Evolutionary conservation across 768 basidiomycete genomes (phyloP).

Genomic region (Amanita inopinata): DNA sequence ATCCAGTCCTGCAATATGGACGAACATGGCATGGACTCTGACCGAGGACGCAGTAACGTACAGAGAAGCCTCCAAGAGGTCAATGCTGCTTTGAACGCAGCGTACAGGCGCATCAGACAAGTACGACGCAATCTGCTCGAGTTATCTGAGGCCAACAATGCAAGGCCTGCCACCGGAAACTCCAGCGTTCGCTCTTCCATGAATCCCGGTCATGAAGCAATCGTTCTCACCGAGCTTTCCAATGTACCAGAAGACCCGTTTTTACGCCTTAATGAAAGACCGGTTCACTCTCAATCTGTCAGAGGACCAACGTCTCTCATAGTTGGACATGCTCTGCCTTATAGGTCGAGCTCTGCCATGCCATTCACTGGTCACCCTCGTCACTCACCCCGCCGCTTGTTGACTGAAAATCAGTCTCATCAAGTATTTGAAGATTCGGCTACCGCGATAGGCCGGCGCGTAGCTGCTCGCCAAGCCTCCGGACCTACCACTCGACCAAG

Average conservation of each 20-base stretch:
- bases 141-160: constrained; percentile 24
- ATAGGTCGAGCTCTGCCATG: too few species aligned
- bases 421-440: constrained; percentile 25
- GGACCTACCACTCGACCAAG: constrained; percentile 13
- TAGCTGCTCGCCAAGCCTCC: constrained; percentile 29
- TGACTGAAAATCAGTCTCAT: constrained; percentile 17
- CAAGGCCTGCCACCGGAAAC: constrained; percentile 11
- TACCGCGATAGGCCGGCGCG: constrained; percentile 29
- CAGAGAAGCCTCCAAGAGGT: not conserved
- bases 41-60: not conserved
- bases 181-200: constrained; percentile 19
- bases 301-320: too few species aligned
- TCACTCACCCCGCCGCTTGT: constrained; percentile 17
- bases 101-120: constrained; percentile 41
- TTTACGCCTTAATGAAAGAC: not conserved
- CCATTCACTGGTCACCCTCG: too few species aligned
- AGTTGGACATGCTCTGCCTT: too few species aligned
- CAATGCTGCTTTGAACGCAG: too few species aligned
- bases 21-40: constrained; percentile 5
- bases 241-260: not conserved
- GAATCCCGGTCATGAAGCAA: constrained; percentile 30
- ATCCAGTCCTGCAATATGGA: too few species aligned
- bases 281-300: not conserved
- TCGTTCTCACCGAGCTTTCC: constrained; percentile 21
- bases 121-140: constrained; percentile 41